Percentiles rank a stretch among this genome's conserved stretches.
These are phyloP conservation scores for Hypoxylon sp. DNA, from an alignment of 2,329 filamentous ascomycete species.

Conservation along the genomic window DNA sequence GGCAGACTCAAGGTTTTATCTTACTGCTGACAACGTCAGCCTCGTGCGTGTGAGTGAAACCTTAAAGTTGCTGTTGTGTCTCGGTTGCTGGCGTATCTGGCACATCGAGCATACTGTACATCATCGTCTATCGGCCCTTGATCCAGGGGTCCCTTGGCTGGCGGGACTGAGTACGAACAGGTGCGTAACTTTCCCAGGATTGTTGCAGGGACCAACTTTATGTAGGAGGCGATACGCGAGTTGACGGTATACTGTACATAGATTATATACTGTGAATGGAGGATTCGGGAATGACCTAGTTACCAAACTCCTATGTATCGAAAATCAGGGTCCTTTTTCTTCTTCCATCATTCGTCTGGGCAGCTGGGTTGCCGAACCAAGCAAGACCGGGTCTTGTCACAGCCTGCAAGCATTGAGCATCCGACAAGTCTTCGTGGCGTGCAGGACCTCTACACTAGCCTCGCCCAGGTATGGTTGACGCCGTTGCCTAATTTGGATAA, in stretches of 20 bases:
- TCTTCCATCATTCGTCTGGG: slow-evolving; percentile 29
- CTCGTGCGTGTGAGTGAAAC: slow-evolving; percentile 15
- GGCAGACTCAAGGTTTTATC: slow-evolving; percentile 11
- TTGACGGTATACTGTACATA: slow-evolving; percentile 22
- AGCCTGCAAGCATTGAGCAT: slow-evolving; percentile 30
- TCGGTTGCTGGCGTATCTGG: slow-evolving; percentile 25
- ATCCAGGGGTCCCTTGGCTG: slow-evolving; percentile 22
- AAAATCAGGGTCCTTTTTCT: slow-evolving; percentile 33
- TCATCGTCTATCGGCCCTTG: slow-evolving; percentile 21
- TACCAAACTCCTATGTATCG: slow-evolving; percentile 22
- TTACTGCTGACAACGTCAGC: slow-evolving; percentile 36
- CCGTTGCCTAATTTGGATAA: slow-evolving; percentile 36
- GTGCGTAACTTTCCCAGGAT: slow-evolving; percentile 22
- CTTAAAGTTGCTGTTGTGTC: slow-evolving; percentile 15
- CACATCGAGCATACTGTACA: slow-evolving; percentile 23
- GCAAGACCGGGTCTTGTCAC: slow-evolving; percentile 27
- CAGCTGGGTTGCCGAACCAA: slow-evolving; percentile 31
- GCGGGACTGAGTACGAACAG: slow-evolving; percentile 13
- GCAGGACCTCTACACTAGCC: slow-evolving; percentile 34
- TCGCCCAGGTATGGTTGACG: slow-evolving; percentile 37
- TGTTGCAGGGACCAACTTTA: slow-evolving; percentile 22
- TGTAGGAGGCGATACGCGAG: slow-evolving; percentile 21
- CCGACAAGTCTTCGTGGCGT: slow-evolving; percentile 45
- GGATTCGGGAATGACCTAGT: slow-evolving; percentile 37
- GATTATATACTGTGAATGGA: slow-evolving; percentile 13